Evolutionary conservation across 1,284 basidiomycete species (phyloP).

Genomic region (Mycena citricolor): DNA sequence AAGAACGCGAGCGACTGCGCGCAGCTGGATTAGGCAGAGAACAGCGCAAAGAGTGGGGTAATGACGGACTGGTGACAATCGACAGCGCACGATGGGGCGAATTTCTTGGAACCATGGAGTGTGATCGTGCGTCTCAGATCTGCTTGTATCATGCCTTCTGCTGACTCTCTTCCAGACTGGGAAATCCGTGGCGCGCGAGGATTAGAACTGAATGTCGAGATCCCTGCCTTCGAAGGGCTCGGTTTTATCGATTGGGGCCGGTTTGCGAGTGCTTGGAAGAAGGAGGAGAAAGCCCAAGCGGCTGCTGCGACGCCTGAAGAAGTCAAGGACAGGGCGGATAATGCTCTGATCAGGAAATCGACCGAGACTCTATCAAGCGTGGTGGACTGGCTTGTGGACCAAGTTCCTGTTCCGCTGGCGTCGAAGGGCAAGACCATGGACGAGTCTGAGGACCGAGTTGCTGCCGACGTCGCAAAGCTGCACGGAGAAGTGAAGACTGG

Average conservation of each 20-base stretch:
- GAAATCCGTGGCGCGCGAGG: slow-evolving; percentile 84
- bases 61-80: slow-evolving; percentile 93
- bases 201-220: slow-evolving; percentile 61
- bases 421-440: slow-evolving; percentile 23
- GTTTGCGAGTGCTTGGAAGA: slow-evolving; percentile 59
- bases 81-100: slow-evolving; percentile 92
- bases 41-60: slow-evolving; percentile 71
- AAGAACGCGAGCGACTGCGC: slow-evolving; percentile 41
- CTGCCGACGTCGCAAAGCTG: slow-evolving; percentile 23
- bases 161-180: slow-evolving; percentile 62
- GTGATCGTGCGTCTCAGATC: slow-evolving; percentile 62
- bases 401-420: slow-evolving; percentile 47
- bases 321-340: slow-evolving; percentile 40
- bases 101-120: slow-evolving; percentile 88
- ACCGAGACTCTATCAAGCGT: slow-evolving; percentile 71
- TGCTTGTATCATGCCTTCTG: not conserved
- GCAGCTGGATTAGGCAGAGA: slow-evolving; percentile 24
- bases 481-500: slow-evolving; percentile 33
- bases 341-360: slow-evolving; percentile 61
- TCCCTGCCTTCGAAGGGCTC: slow-evolving; percentile 60
- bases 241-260: slow-evolving; percentile 59
- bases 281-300: slow-evolving; percentile 43
- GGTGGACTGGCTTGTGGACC: slow-evolving; percentile 77
- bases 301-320: slow-evolving; percentile 27
- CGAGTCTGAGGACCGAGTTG: slow-evolving; percentile 20